These are phyloP conservation scores for Davidsoniella virescens DNA, from an alignment of 2,329 filamentous ascomycete genomes.

Conservation along the genomic window DNA sequence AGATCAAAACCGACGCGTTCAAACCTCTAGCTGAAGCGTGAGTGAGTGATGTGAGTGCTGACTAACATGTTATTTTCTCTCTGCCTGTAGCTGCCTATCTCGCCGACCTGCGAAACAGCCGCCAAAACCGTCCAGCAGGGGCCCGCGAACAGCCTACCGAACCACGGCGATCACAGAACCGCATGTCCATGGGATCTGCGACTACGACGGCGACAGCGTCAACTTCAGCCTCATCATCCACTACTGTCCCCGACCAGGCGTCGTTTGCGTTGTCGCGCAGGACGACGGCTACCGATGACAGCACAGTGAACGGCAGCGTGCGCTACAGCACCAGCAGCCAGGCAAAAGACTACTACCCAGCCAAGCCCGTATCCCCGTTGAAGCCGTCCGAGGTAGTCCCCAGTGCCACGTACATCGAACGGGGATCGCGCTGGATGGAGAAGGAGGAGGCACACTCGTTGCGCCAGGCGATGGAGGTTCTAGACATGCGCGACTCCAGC, in stretches of 20 bases:
- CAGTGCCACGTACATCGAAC: slow-evolving; percentile 55
- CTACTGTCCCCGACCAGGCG: slow-evolving; percentile 10
- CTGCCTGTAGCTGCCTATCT: slow-evolving; percentile 48
- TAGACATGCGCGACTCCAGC: slow-evolving; percentile 37
- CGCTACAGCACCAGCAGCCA: slow-evolving; percentile 30
- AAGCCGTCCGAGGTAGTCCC: slow-evolving; percentile 46
- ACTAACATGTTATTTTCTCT: slow-evolving; percentile 13
- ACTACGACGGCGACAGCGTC: slow-evolving; percentile 6
- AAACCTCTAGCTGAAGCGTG: neutral
- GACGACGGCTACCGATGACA: slow-evolving; percentile 9
- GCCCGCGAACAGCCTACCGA: slow-evolving; percentile 33
- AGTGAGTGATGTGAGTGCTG: slow-evolving; percentile 6
- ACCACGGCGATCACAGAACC: slow-evolving; percentile 17
- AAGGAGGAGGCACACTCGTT: slow-evolving; percentile 59
- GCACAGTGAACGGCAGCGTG: slow-evolving; percentile 22
- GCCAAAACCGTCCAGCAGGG: slow-evolving; percentile 51
- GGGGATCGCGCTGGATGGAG: slow-evolving; percentile 62
- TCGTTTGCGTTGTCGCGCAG: slow-evolving; percentile 8
- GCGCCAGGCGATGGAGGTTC: slow-evolving; percentile 55
- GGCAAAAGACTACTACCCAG: slow-evolving; percentile 37
- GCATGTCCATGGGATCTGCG: slow-evolving; percentile 11
- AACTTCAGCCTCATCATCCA: slow-evolving; percentile 5
- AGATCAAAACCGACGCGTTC: neutral
- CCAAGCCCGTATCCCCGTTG: slow-evolving; percentile 26
- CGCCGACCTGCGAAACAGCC: slow-evolving; percentile 51